phyloP scores from a whole-genome alignment of 1,139 yeast genomes.

The Saccharomycopsis hybrid region DNA sequence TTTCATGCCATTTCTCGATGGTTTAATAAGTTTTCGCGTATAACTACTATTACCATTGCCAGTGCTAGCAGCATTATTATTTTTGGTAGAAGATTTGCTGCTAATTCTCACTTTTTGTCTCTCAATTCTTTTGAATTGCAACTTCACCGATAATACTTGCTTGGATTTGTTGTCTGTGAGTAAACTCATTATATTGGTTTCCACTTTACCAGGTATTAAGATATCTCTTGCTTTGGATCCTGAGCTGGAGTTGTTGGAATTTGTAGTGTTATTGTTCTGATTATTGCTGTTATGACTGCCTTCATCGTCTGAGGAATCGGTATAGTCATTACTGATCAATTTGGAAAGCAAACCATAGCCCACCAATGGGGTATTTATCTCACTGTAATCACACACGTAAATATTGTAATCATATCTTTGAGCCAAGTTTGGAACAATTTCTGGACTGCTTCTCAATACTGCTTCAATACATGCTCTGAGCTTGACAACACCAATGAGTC shows the following conservation, averaged over 20 bases:
- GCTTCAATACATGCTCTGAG: constrained; percentile 17
- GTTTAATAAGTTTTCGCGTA: neutral
- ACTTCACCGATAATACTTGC: constrained; percentile 7
- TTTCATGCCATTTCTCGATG: neutral
- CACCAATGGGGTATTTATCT: constrained; percentile 19
- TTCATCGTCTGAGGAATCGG: constrained; percentile 6
- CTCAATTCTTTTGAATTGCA: constrained; percentile 13
- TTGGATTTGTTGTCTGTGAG: neutral
- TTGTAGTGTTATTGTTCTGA: neutral
- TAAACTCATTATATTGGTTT: neutral
- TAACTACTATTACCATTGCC: neutral
- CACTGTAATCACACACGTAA: constrained; percentile 21
- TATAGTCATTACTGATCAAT: constrained; percentile 16
- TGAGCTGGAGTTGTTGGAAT: neutral
- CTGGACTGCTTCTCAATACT: constrained; percentile 19
- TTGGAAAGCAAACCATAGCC: constrained; percentile 18
- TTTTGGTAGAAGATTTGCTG: neutral
- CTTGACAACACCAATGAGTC: constrained; percentile 20
- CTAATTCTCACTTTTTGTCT: neutral
- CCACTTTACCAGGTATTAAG: constrained; percentile 19
- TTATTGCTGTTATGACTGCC: neutral
- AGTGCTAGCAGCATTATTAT: neutral
- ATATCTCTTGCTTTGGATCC: constrained; percentile 15
- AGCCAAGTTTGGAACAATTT: constrained; percentile 10
- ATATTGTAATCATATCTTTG: constrained; percentile 18